Conservation (phyloP, 208 protist species). For the Leishmania martiniquensis region DNA sequence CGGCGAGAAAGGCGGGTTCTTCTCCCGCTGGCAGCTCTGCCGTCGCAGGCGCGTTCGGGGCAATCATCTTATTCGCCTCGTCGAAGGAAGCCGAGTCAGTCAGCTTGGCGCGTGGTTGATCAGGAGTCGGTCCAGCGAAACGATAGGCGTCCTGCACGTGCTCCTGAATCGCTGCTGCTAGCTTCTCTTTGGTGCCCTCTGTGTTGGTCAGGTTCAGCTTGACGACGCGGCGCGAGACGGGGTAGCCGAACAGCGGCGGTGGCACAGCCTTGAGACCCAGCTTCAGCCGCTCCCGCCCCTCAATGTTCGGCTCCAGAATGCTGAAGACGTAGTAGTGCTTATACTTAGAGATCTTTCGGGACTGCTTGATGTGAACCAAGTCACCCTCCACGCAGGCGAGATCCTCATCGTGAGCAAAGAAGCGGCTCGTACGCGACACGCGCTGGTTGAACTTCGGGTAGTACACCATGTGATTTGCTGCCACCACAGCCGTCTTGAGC, state of each 20-base stretch:
- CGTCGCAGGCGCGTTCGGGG: slow-evolving; percentile 76
- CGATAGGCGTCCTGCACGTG: slow-evolving; percentile 93
- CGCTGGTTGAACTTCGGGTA: slow-evolving; percentile 94
- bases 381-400: slow-evolving; percentile 93
- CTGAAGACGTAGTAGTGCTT: slow-evolving; percentile 95
- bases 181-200: slow-evolving; percentile 89
- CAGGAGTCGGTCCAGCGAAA: slow-evolving; percentile 82
- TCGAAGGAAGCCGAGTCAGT: slow-evolving; percentile 87
- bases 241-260: slow-evolving; percentile 90
- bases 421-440: slow-evolving; percentile 90
- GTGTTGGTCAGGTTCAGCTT: slow-evolving; percentile 92
- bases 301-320: slow-evolving; percentile 92
- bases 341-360: slow-evolving; percentile 93
- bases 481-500: slow-evolving; percentile 92
- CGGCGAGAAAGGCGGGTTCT: slow-evolving; percentile 44
- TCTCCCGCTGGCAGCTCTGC: slow-evolving; percentile 43
- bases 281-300: slow-evolving; percentile 91
- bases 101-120: slow-evolving; percentile 82
- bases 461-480: slow-evolving; percentile 93
- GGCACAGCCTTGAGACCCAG: slow-evolving; percentile 89
- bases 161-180: slow-evolving; percentile 92
- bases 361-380: slow-evolving; percentile 93
- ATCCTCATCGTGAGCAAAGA: slow-evolving; percentile 94
- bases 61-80: slow-evolving; percentile 92
- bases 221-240: slow-evolving; percentile 87